Evolutionary conservation across 2,329 filamentous ascomycete genomes (phyloP).

Genomic region (Exophiala alcalophila): DNA sequence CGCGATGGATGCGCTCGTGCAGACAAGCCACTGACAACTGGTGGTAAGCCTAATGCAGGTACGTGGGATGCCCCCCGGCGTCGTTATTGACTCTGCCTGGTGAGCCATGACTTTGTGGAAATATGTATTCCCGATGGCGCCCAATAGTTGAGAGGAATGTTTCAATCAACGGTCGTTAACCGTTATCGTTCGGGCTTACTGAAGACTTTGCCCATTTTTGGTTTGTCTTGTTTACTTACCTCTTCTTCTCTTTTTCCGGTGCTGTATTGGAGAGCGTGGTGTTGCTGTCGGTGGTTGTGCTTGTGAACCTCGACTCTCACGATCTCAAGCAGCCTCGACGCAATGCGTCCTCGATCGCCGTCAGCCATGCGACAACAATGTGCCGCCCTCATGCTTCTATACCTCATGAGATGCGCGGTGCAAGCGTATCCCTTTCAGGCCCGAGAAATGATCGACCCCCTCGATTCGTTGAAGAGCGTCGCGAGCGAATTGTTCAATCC

Average conservation of each 20-base stretch:
- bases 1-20: conserved; percentile 12
- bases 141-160: conserved; percentile 5
- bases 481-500: conserved; percentile 17
- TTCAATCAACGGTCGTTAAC: no score
- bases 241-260: no score
- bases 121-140: conserved; percentile 8
- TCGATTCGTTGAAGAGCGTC: conserved; percentile 15
- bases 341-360: no score
- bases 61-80: no score
- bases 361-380: conserved; percentile 3
- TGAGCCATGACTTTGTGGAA: not conserved
- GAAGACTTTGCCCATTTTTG: no score
- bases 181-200: no score
- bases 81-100: no score
- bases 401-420: conserved; percentile 6
- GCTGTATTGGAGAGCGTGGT: no score
- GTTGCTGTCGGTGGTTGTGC: no score
- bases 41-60: conserved; percentile 15
- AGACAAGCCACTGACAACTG: conserved; percentile 10
- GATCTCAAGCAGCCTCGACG: no score
- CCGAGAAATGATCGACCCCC: conserved; percentile 5
- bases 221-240: no score
- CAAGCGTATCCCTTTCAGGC: conserved; percentile 10
- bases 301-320: no score
- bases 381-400: conserved; percentile 4